phyloP scores from a whole-genome alignment of 768 basidiomycete genomes.

The Lactifluus piperatus region DNA sequence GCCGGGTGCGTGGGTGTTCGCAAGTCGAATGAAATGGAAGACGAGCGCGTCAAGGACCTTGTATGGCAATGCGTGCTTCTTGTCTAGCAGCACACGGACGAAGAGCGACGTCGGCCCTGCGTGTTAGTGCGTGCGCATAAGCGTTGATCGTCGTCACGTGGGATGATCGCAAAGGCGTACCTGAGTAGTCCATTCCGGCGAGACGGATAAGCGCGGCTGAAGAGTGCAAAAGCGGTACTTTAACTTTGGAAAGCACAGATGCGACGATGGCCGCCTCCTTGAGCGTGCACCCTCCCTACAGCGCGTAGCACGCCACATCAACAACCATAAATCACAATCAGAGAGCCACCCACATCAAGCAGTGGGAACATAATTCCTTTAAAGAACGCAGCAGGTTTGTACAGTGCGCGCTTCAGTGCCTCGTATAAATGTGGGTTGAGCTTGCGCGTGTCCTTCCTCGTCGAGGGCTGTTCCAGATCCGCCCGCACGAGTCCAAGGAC shows the following conservation, averaged over 20 bases:
- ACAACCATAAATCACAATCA: not conserved
- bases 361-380: constrained; percentile 96
- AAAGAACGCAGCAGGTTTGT: constrained; percentile 97
- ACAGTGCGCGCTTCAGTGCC: constrained; percentile 82
- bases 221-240: constrained; percentile 93
- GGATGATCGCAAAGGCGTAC: no score
- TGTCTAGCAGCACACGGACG: constrained; percentile 93
- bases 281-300: constrained; percentile 71
- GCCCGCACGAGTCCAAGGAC: constrained; percentile 83
- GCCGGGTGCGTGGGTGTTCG: constrained; percentile 80
- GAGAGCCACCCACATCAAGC: constrained; percentile 57
- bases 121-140: no score
- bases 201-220: constrained; percentile 90
- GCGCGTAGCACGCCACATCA: not conserved
- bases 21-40: constrained; percentile 95
- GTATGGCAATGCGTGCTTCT: constrained; percentile 96
- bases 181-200: constrained; percentile 94
- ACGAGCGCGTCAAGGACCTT: constrained; percentile 96
- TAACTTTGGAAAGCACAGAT: constrained; percentile 83
- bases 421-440: constrained; percentile 92
- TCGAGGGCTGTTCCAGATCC: constrained; percentile 52
- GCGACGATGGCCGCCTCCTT: constrained; percentile 94
- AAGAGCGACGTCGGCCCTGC: constrained; percentile 89
- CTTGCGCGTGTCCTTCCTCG: constrained; percentile 54
- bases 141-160: not conserved